A percentile compares a stretch with the other conserved stretches of the same genome.
These are phyloP conservation scores for Aspergillus tubingensis DNA, from an alignment of 2,329 filamentous ascomycete species.

Conservation along the genomic window DNA sequence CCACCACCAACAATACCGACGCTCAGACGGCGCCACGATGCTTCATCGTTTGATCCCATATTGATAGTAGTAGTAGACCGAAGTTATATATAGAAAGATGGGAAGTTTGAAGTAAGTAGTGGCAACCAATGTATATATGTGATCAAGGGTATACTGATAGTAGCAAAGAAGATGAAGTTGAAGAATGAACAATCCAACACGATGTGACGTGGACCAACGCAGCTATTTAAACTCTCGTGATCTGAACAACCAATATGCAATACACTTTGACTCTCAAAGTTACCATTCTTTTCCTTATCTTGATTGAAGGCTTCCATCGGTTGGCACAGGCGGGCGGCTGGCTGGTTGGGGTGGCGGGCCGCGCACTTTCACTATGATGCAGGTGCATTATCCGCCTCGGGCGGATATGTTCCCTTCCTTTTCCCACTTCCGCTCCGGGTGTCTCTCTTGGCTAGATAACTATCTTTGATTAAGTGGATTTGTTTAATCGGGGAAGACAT, in stretches of 20 bases:
- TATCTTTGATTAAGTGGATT: no score
- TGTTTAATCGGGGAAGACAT: no score
- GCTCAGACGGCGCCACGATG: constrained; percentile 49
- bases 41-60: constrained; percentile 18
- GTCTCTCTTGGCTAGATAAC: no score
- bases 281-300: background rate
- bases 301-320: background rate
- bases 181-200: no score
- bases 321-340: background rate
- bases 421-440: background rate
- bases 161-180: no score
- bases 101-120: background rate
- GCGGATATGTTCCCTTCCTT: background rate
- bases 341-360: constrained; percentile 4
- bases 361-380: background rate
- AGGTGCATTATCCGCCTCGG: constrained; percentile 3
- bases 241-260: no score
- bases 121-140: no score
- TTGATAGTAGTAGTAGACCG: constrained; percentile 10
- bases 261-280: no score
- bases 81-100: background rate
- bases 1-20: constrained; percentile 55
- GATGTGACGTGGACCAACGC: no score
- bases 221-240: no score
- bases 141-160: no score